phyloP scores from a whole-genome alignment of 2,329 filamentous ascomycete genomes.

The Venturiaceae sp. region DNA sequence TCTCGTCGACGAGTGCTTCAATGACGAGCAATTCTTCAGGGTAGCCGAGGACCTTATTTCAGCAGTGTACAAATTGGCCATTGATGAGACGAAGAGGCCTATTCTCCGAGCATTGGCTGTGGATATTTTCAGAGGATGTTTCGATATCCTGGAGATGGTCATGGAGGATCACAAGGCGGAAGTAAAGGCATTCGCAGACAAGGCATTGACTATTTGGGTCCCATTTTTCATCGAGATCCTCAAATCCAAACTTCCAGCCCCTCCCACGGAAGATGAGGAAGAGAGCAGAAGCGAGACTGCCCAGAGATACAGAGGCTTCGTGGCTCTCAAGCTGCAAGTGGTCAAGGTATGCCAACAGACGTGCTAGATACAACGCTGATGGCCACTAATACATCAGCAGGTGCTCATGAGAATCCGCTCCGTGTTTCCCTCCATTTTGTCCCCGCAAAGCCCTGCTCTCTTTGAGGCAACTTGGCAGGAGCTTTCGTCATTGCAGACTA shows the following conservation, averaged over 20 bases:
- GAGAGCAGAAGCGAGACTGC: constrained; percentile 44
- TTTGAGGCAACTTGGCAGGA: constrained; percentile 90
- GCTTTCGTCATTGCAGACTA: constrained; percentile 58
- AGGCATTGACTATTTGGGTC: constrained; percentile 74
- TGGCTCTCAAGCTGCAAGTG: constrained; percentile 87
- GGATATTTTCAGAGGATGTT: constrained; percentile 81
- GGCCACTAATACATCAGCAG: constrained; percentile 28
- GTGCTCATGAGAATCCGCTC: constrained; percentile 80
- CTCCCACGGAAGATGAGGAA: constrained; percentile 48
- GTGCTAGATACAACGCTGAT: background rate
- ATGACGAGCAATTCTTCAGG: constrained; percentile 88
- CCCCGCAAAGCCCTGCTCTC: constrained; percentile 70
- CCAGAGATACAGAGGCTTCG: constrained; percentile 66
- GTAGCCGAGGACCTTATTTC: constrained; percentile 80
- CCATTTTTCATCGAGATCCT: constrained; percentile 79
- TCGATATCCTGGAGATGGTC: constrained; percentile 94
- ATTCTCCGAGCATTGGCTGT: constrained; percentile 76
- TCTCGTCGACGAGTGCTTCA: constrained; percentile 86
- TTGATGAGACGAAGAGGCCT: constrained; percentile 63
- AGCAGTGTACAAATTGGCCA: constrained; percentile 71
- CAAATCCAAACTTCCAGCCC: constrained; percentile 60
- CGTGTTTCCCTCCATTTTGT: constrained; percentile 72
- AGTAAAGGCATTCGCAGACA: constrained; percentile 82
- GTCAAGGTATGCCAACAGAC: constrained; percentile 55
- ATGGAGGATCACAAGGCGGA: constrained; percentile 83